Percentiles rank a stretch among this genome's conserved stretches.
Conservation (phyloP, 371 early-diverging fungal genomes). For the Mitosporidium daphniae region DNA sequence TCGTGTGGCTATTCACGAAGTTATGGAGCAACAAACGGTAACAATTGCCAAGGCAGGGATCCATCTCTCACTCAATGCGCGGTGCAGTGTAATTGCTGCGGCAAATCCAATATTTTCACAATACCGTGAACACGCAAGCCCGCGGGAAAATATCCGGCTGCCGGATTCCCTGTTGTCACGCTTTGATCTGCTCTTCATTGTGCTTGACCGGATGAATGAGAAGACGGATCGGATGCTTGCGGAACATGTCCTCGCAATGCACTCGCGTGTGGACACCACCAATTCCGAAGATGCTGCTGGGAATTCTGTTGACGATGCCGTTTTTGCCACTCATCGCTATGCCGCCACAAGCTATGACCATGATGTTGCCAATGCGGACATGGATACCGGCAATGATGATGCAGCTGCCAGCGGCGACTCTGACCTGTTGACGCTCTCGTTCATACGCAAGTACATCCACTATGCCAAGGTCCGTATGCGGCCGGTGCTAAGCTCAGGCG, state of each 20-base stretch:
- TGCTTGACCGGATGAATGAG: conserved; percentile 22
- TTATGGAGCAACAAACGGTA: conserved; percentile 35
- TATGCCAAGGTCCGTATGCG: conserved; percentile 31
- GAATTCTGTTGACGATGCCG: too few species aligned
- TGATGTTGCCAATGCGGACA: too few species aligned
- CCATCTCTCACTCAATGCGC: conserved; percentile 28
- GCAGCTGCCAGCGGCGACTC: too few species aligned
- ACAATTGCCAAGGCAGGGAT: conserved; percentile 24
- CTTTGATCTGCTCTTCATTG: conserved; percentile 30
- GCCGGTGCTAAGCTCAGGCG: conserved; percentile 17
- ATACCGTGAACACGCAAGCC: conserved; percentile 12
- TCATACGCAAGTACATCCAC: conserved; percentile 38
- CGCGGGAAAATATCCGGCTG: conserved; percentile 18
- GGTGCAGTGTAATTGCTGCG: conserved; percentile 32
- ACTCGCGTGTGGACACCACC: too few species aligned
- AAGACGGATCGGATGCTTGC: conserved; percentile 17
- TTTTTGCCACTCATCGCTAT: too few species aligned
- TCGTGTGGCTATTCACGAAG: conserved; percentile 28
- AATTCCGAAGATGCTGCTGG: too few species aligned
- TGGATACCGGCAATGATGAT: too few species aligned
- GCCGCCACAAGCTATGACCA: too few species aligned
- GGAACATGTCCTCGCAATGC: conserved; percentile 13
- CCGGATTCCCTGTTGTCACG: conserved; percentile 23
- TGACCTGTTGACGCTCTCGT: conserved; percentile 24
- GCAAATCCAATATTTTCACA: conserved; percentile 31